Base-by-base conservation (phyloP, 2,329 filamentous ascomycete species). In the Fonsecaea monophora region DNA sequence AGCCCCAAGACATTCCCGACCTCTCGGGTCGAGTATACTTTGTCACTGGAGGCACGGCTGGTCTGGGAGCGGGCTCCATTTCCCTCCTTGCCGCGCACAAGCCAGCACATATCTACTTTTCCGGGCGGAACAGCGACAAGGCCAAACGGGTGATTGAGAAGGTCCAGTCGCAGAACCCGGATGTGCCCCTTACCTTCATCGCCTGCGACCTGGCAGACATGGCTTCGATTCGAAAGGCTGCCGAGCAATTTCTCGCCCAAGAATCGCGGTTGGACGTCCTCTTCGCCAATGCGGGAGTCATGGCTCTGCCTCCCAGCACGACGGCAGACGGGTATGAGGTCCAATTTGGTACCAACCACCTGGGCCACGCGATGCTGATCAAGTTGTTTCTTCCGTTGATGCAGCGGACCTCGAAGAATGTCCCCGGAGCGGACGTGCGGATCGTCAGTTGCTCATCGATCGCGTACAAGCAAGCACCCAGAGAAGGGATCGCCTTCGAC, bases 181-280 rank as follows among this genome's bases (percentile, higher is more conserved):
- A 70, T 6, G 73, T 76, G 18, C 77, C 81, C 62, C 79, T 86
- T 62, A 75, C 77, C 45, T 78, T 79, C 67, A 72, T 87, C 8
- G 73, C 78, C 10, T 79, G 84, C 35, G 84, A 87, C 70, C 77
- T 87, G 13, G 73, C 80, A 0, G 85, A 83, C 0, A 80, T 87
- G 48, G 72, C 77, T 15, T 84, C 82, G 21, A 79, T 86, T 70
- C 78, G 77, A 3, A 69, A 74, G 1, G 83, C 81, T 0, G 82
- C 82, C 1, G 72, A 74, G 30, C 69, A 72, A 15, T 82, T 85
- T 66, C 72, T 74, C 9, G 65, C 77, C n/a, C 73, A 78, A 30
- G 76, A 77, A 58, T 72, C 78, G 45, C 79, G 83, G n/a, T 75
- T 84, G 2, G 81, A 83, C 64, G 73, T 79, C 48, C 71, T 84